Conservation (phyloP, 371 early-diverging fungal species). For the Capillidium rhysosporum region DNA sequence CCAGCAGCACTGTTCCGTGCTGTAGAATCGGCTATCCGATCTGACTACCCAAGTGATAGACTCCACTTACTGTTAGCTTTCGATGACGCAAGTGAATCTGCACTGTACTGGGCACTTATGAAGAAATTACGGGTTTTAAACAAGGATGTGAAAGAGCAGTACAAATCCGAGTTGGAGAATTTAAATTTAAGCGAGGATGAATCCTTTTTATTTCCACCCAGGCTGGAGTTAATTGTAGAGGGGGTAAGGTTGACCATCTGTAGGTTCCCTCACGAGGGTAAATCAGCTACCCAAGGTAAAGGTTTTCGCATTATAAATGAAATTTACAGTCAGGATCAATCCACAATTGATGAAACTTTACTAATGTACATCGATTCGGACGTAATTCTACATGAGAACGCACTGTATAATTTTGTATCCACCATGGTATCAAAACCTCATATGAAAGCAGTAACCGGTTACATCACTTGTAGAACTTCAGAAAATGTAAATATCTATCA, state of each 20-base stretch:
- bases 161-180: neutral
- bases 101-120: constrained; percentile 2
- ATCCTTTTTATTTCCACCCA: neutral
- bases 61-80: constrained; percentile 2
- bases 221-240: constrained; percentile 2
- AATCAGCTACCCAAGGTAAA: constrained; percentile 6
- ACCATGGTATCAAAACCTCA: neutral
- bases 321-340: neutral
- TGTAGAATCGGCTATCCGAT: constrained; percentile 3
- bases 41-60: constrained; percentile 1
- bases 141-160: neutral
- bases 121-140: neutral
- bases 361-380: constrained; percentile 6
- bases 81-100: constrained; percentile 3
- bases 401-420: constrained; percentile 3
- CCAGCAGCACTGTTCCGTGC: neutral
- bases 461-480: constrained; percentile 5
- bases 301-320: constrained; percentile 4
- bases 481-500: neutral
- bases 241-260: constrained; percentile 3
- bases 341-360: neutral
- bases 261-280: constrained; percentile 4
- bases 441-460: constrained; percentile 3
- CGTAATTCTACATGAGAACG: constrained; percentile 6
- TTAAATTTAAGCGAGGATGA: neutral